phyloP scores from a whole-genome alignment of 441 rosid genomes.

The Pelargonium cotyledonis region DNA sequence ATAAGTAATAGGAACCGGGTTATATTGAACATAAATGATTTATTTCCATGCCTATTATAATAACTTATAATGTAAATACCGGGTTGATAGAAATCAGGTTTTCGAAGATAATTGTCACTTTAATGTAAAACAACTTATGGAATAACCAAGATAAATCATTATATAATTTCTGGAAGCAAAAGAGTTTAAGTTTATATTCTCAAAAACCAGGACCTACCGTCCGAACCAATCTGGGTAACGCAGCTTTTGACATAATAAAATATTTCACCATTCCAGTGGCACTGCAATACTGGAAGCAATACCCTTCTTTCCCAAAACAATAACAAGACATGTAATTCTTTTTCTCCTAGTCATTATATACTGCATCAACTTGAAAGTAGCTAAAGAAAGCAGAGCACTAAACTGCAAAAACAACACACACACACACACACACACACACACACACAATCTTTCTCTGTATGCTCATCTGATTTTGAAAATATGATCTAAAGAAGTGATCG shows the following conservation, averaged over 20 bases:
- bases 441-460: background rate
- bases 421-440: background rate
- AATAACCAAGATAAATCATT: constrained; percentile 3
- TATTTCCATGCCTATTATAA: background rate
- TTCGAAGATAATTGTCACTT: background rate
- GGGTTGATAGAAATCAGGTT: background rate
- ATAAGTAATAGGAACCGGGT: constrained; percentile 2
- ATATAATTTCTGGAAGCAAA: background rate
- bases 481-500: background rate
- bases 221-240: background rate
- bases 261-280: background rate
- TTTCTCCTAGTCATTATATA: background rate
- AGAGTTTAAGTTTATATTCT: background rate
- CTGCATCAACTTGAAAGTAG: background rate
- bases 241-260: background rate
- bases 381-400: background rate
- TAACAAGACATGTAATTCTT: background rate
- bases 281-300: background rate
- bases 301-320: background rate
- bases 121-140: background rate
- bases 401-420: background rate
- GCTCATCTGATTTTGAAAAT: background rate
- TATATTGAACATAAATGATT: background rate
- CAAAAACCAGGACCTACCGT: constrained; percentile 1
- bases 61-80: background rate